Evolutionary conservation across 2,329 filamentous ascomycete genomes (phyloP).

Genomic region (Sphaceloma murrayae): DNA sequence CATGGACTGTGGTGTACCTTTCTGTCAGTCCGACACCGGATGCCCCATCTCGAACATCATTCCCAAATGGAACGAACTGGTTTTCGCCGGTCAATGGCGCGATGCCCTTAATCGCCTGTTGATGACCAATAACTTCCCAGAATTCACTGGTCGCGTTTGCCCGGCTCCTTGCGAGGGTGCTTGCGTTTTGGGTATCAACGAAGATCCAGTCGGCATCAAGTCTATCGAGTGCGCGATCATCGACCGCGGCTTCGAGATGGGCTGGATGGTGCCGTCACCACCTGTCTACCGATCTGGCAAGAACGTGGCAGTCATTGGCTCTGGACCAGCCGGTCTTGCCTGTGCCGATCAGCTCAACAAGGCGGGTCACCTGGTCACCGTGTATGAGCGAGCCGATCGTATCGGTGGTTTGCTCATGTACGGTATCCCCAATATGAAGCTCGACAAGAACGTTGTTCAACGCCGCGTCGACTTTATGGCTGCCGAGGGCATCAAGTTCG

Average conservation of each 20-base stretch:
- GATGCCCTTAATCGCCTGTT: constrained; percentile 84
- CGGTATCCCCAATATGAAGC: constrained; percentile 98
- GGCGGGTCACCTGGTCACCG: constrained; percentile 75
- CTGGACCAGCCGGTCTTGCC: constrained; percentile 82
- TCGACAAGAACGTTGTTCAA: constrained; percentile 95
- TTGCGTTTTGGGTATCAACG: constrained; percentile 91
- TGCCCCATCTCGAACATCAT: constrained; percentile 98
- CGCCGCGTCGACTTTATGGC: constrained; percentile 93
- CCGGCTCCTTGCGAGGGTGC: constrained; percentile 94
- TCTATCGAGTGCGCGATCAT: constrained; percentile 98
- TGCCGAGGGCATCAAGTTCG: constrained; percentile 74
- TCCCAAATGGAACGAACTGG: constrained; percentile 87
- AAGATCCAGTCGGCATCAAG: constrained; percentile 96
- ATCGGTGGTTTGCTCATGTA: constrained; percentile 93
- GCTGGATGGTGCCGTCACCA: constrained; percentile 84
- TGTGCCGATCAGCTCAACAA: constrained; percentile 90
- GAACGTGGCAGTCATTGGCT: constrained; percentile 80
- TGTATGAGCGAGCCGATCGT: constrained; percentile 89
- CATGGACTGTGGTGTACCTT: constrained; percentile 98
- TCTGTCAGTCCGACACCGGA: constrained; percentile 92
- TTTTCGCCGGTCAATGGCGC: constrained; percentile 68
- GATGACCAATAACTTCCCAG: constrained; percentile 98
- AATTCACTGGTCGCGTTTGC: constrained; percentile 95
- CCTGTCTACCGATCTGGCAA: constrained; percentile 78
- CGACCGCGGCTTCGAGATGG: constrained; percentile 93